Conservation (phyloP, 2,329 filamentous ascomycete species). For the Talaromyces sp. region DNA sequence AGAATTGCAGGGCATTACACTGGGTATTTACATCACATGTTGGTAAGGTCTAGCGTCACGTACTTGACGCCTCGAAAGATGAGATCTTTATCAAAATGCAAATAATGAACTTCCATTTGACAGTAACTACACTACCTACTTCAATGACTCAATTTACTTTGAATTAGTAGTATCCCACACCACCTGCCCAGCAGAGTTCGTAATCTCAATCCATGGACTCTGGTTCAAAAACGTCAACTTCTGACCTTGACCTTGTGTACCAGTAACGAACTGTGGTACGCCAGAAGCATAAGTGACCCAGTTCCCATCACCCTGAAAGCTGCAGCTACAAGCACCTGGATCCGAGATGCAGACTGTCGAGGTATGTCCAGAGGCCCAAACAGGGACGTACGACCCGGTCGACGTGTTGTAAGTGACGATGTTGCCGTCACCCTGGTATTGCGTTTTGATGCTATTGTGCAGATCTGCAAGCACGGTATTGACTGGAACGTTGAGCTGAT, state of each 20-base stretch:
- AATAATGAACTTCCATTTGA: neutral
- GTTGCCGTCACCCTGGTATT: conserved; percentile 11
- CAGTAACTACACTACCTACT: no score
- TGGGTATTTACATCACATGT: no score
- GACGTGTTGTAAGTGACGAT: conserved; percentile 11
- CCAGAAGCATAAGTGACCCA: conserved; percentile 1
- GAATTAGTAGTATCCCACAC: conserved; percentile 9
- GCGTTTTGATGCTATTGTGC: neutral
- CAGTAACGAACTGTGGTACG: neutral
- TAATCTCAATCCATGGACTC: conserved; percentile 10
- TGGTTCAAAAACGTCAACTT: conserved; percentile 8
- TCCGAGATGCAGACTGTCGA: neutral
- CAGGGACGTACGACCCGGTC: neutral
- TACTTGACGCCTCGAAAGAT: no score
- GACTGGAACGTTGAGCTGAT: neutral
- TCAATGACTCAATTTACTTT: neutral
- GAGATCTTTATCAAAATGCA: neutral
- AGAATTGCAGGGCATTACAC: no score
- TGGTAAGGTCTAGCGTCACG: no score
- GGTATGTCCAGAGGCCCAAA: conserved; percentile 10
- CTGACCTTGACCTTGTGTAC: neutral
- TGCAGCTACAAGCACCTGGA: neutral
- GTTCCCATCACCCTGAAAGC: conserved; percentile 7
- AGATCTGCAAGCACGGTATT: conserved; percentile 5
- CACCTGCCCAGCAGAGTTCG: neutral